phyloP scores from a whole-genome alignment of 805 yeast genomes.

The Sugiyamaella smithiae region DNA sequence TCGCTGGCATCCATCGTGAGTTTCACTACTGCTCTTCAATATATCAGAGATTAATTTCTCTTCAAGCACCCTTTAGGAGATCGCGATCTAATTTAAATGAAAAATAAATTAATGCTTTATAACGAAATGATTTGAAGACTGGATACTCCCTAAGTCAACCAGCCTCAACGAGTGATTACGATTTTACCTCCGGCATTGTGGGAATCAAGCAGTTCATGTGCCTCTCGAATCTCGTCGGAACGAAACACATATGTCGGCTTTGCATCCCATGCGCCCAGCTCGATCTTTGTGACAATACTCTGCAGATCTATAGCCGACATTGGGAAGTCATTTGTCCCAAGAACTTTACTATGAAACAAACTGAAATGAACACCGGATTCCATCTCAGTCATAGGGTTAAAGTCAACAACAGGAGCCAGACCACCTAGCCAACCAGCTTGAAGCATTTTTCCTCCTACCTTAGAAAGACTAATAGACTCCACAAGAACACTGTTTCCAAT shows the following conservation, averaged over 20 bases:
- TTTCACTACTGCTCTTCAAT: too few species aligned
- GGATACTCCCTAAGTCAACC: too few species aligned
- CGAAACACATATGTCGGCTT: conserved; percentile 10
- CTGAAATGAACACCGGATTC: conserved; percentile 12
- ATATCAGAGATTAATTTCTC: too few species aligned
- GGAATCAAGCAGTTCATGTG: conserved; percentile 9
- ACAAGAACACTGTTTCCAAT: conserved; percentile 13
- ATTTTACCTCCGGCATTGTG: conserved; percentile 8
- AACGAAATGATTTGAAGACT: too few species aligned
- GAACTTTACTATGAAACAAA: conserved; percentile 8
- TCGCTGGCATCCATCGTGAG: too few species aligned
- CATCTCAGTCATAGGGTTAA: conserved; percentile 13
- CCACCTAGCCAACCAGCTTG: conserved; percentile 16
- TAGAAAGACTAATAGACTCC: conserved; percentile 6
- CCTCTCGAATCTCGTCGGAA: conserved; percentile 11
- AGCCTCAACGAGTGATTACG: too few species aligned
- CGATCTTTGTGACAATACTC: conserved; percentile 1
- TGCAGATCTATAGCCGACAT: conserved; percentile 7
- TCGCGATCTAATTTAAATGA: too few species aligned
- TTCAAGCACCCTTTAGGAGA: too few species aligned
- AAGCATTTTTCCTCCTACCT: conserved; percentile 5
- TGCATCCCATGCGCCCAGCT: conserved; percentile 3
- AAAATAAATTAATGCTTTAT: too few species aligned
- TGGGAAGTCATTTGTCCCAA: conserved; percentile 12
- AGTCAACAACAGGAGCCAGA: conserved; percentile 8